phyloP scores from a whole-genome alignment of 345 rosid genomes.

The Brassica nigra region DNA sequence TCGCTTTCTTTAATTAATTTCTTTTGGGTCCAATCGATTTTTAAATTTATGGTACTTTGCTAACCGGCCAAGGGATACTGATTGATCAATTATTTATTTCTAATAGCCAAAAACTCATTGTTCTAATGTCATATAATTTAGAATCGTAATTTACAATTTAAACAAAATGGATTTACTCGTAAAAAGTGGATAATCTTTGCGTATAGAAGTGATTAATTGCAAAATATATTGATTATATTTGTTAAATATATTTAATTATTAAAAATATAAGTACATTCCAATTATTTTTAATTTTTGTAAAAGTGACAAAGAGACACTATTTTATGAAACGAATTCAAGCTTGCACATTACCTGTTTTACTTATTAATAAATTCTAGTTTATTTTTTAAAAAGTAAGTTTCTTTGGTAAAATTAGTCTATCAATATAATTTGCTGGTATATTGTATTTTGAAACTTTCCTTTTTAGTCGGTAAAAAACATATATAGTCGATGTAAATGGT shows the following conservation, averaged over 20 bases:
- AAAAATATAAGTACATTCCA: too few relatives aligned
- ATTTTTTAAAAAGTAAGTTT: background rate
- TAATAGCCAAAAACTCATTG: background rate
- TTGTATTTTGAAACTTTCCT: background rate
- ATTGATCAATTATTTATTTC: conserved; percentile 22
- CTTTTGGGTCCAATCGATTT: conserved; percentile 16
- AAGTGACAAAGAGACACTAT: too few relatives aligned
- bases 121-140: conserved; percentile 6
- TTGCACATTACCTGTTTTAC: too few relatives aligned
- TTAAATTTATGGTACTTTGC: conserved; percentile 30
- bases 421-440: background rate
- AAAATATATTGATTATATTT: too few relatives aligned
- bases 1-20: conserved; percentile 39
- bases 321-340: too few relatives aligned
- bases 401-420: background rate
- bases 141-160: background rate
- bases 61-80: conserved; percentile 35
- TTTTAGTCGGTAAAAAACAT: background rate
- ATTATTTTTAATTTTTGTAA: too few relatives aligned
- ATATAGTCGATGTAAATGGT: background rate
- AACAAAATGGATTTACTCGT: background rate
- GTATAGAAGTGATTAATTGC: too few relatives aligned
- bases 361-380: too few relatives aligned
- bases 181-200: background rate
- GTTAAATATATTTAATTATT: too few relatives aligned